Evolutionary conservation across 495 filamentous ascomycete genomes (phyloP).

Genomic region (Penicillium soppii): DNA sequence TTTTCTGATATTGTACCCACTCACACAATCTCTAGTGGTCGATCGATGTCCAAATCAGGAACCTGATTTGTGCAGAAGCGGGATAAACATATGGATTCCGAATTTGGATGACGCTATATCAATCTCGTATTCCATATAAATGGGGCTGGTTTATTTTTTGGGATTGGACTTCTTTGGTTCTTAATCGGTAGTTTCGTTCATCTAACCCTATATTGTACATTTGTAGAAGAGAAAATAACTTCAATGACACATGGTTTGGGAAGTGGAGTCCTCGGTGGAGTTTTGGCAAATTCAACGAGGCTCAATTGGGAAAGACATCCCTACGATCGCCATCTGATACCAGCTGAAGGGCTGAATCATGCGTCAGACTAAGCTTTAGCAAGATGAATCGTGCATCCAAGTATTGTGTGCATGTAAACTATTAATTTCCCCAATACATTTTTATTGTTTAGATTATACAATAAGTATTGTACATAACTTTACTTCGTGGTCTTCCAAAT

Average conservation of each 20-base stretch:
- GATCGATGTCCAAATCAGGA: constrained; percentile 1
- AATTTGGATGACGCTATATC: not conserved
- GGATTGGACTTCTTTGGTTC: not conserved
- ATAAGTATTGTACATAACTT: no score
- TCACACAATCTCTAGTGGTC: constrained; percentile 3
- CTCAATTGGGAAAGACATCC: constrained; percentile 10
- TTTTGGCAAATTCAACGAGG: not conserved
- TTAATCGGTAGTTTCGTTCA: not conserved
- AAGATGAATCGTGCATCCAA: not conserved
- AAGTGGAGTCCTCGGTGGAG: constrained; percentile 1
- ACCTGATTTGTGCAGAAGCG: not conserved
- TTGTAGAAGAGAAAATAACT: not conserved
- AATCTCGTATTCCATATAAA: no score
- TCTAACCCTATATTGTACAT: no score
- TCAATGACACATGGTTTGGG: not conserved
- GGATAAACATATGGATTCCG: no score
- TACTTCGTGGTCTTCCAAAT: no score
- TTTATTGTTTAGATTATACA: no score
- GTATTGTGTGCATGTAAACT: no score
- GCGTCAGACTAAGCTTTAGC: not conserved
- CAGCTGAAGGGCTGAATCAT: not conserved
- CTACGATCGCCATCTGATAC: constrained; percentile 14
- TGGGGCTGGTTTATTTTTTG: no score
- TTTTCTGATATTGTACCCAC: constrained; percentile 1
- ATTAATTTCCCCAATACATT: no score